Base-by-base conservation (phyloP, 1,139 yeast species). In the Protomyces arabidopsidicola region DNA sequence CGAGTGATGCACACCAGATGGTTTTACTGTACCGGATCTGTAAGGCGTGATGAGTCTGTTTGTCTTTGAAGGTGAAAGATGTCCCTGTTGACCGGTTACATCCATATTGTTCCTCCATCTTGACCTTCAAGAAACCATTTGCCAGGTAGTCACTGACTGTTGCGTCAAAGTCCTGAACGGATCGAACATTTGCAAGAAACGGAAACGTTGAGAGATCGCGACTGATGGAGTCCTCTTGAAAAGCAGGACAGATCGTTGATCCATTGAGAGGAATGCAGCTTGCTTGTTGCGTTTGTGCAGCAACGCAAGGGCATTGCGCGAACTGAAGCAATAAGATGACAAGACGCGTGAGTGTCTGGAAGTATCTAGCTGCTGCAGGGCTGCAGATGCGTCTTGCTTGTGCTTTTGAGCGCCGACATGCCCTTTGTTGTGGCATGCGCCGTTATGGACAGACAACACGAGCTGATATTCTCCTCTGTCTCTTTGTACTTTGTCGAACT, bases 1-100 rank as follows among this genome's bases (percentile, higher is more conserved):
- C 55, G 20, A 63, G 35, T 10, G 65, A 24, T 9, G 65, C 63
- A 42, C 65, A 63, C 45, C 60, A 31, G 20, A 63, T 31, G 31
- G 65, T 63, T 10, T 24, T 63, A 9, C 59, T 53, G 36, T 50
- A 63, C 16, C 36, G 53, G 14, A 22, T n/a, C 12, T 27, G 12
- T 20, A 50, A 20, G 14, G 12, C 10, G 10, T 50, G 9, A 20
- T 20, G 16, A 14, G 31, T 20, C 16, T 3, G n/a, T 27, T 20
- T 14, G 20, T 14, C 38, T 27, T 31, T 9, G 2, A 31, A 12
- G 16, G 27, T 8, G 16, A 31, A 55, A 3, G 39, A 31, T 12
- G n/a, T 16, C 6, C 36, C 36, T 27, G 36, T 22, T 12, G 18
- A 14, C 20, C 51, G 14, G 9, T 24, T 58, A 39, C 62, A 58